phyloP scores from a whole-genome alignment of 179 eudicot genomes.

The Heliamphora ciliata region DNA sequence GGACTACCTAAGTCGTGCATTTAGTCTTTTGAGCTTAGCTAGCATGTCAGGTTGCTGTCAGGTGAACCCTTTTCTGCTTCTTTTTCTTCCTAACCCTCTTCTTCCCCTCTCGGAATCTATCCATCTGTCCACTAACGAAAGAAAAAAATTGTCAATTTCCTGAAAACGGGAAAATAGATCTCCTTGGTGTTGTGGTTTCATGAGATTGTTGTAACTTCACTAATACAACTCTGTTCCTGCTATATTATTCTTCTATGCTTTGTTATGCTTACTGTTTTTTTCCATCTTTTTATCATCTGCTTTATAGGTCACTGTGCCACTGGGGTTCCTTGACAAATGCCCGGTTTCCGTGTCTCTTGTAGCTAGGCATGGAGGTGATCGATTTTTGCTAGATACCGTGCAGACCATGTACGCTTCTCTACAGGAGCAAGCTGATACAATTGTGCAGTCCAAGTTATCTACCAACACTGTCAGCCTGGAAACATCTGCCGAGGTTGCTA shows the following conservation, averaged over 20 bases:
- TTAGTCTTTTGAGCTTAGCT: slow-evolving; percentile 58
- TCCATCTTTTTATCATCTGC: slow-evolving; percentile 7
- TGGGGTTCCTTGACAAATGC: slow-evolving; percentile 63
- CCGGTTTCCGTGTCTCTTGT: slow-evolving; percentile 82
- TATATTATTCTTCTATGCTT: neutral
- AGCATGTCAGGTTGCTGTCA: slow-evolving; percentile 98
- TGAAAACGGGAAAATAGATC: too few relatives aligned
- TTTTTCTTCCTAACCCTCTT: neutral
- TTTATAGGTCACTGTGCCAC: slow-evolving; percentile 66
- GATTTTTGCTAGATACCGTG: slow-evolving; percentile 65
- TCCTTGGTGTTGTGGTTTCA: neutral
- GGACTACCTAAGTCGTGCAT: slow-evolving; percentile 49
- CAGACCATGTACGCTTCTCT: slow-evolving; percentile 60
- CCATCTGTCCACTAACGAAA: neutral
- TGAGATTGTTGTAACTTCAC: neutral
- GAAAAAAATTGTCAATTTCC: neutral
- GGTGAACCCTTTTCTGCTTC: slow-evolving; percentile 36
- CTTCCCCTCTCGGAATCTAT: neutral
- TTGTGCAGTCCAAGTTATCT: slow-evolving; percentile 42
- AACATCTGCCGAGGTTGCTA: slow-evolving; percentile 69
- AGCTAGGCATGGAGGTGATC: slow-evolving; percentile 88
- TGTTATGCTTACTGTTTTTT: neutral
- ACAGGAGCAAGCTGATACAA: slow-evolving; percentile 54
- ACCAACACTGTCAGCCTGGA: slow-evolving; percentile 46
- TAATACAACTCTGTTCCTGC: neutral